Evolutionary conservation across 2,329 filamentous ascomycete genomes (phyloP).

Genomic region (Raffaelea ambrosiae): DNA sequence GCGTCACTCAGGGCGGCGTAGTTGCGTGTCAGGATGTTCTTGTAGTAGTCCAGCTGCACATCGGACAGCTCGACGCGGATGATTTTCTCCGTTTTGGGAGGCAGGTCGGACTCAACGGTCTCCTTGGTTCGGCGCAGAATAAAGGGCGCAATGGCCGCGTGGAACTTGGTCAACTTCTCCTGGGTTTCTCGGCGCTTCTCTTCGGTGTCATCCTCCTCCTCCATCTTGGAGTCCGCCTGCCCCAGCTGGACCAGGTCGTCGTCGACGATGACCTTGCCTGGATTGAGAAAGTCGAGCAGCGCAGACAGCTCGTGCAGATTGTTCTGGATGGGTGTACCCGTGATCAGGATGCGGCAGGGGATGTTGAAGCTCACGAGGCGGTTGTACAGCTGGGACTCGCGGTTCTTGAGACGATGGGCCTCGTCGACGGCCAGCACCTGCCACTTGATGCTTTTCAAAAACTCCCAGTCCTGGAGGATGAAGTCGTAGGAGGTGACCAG

Average conservation of each 20-base stretch:
- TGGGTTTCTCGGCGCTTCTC: constrained; percentile 64
- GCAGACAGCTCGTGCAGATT: constrained; percentile 88
- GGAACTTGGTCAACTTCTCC: constrained; percentile 77
- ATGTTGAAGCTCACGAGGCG: constrained; percentile 80
- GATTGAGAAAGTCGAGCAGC: constrained; percentile 92
- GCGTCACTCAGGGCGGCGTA: constrained; percentile 91
- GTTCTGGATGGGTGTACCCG: constrained; percentile 95
- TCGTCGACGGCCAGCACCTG: constrained; percentile 95
- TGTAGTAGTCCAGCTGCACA: constrained; percentile 95
- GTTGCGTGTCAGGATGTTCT: constrained; percentile 95
- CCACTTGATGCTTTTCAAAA: constrained; percentile 89
- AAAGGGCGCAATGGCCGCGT: constrained; percentile 80
- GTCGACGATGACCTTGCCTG: constrained; percentile 85
- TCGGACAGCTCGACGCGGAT: constrained; percentile 96
- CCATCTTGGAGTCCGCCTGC: constrained; percentile 27
- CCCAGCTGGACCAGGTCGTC: constrained; percentile 77
- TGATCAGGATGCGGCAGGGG: constrained; percentile 85
- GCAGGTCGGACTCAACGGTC: constrained; percentile 92
- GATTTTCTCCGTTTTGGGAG: constrained; percentile 97
- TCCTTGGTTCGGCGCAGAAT: constrained; percentile 95
- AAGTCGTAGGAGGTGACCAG: constrained; percentile 97
- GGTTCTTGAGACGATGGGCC: constrained; percentile 92
- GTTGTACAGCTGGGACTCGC: constrained; percentile 85
- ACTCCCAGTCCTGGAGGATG: constrained; percentile 75
- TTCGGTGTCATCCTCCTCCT: constrained; percentile 23